A percentile compares a stretch with the other conserved stretches of the same genome.
phyloP scores from a whole-genome alignment of 2,329 filamentous ascomycete species.

The Cryphonectria radicalis region DNA sequence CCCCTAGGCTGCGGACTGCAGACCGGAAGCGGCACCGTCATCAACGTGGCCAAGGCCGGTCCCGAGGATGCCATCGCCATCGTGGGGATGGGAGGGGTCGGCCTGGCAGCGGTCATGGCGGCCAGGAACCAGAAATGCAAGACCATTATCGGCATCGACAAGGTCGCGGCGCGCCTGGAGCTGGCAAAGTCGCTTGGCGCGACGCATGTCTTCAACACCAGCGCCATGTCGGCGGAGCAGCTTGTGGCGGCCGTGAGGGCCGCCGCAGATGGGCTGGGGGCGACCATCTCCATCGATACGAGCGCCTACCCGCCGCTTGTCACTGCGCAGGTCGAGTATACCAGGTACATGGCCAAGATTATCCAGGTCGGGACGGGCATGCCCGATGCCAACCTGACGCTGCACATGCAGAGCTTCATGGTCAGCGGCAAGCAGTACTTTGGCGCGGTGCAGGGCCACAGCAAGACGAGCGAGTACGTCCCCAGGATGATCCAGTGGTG shows the following conservation, averaged over 20 bases:
- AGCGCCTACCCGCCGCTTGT: slow-evolving; percentile 49
- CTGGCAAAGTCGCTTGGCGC: slow-evolving; percentile 44
- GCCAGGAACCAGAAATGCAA: slow-evolving; percentile 27
- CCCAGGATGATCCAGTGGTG: slow-evolving; percentile 32
- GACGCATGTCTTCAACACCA: slow-evolving; percentile 41
- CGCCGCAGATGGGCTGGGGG: slow-evolving; percentile 51
- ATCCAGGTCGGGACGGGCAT: slow-evolving; percentile 55
- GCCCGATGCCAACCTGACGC: slow-evolving; percentile 45
- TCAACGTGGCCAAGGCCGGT: slow-evolving; percentile 37
- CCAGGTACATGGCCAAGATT: slow-evolving; percentile 50
- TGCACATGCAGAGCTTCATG: slow-evolving; percentile 52
- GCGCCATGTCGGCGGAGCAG: slow-evolving; percentile 41
- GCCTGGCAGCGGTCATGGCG: slow-evolving; percentile 31
- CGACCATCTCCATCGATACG: slow-evolving; percentile 53
- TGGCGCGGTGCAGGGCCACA: slow-evolving; percentile 40
- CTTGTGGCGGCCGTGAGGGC: slow-evolving; percentile 52
- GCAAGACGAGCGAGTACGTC: slow-evolving; percentile 47
- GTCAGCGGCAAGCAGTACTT: slow-evolving; percentile 51
- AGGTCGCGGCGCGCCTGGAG: slow-evolving; percentile 47
- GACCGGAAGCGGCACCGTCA: slow-evolving; percentile 40
- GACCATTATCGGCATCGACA: slow-evolving; percentile 46
- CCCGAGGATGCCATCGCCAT: slow-evolving; percentile 33
- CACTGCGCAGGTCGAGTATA: slow-evolving; percentile 46
- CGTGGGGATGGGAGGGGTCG: slow-evolving; percentile 38
- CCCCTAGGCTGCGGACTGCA: slow-evolving; percentile 40